Evolutionary conservation across 176 grass and related monocot genomes (phyloP).

Genomic region (Musa troglodytarum): DNA sequence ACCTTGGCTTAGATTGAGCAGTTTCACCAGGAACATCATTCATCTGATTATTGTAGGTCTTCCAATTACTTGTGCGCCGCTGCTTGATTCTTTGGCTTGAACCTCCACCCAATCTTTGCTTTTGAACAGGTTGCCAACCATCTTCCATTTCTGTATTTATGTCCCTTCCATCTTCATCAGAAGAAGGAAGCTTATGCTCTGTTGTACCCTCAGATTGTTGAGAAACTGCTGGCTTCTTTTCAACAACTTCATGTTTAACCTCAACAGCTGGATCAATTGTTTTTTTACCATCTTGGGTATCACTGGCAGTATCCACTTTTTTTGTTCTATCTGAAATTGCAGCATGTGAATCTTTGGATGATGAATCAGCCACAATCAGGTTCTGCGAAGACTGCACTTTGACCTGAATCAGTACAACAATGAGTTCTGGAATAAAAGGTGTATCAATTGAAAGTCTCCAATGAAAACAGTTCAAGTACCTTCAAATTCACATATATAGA

Average conservation of each 20-base stretch:
- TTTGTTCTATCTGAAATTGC: constrained; percentile 30
- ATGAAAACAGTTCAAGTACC: too few species aligned
- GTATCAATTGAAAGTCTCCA: too few species aligned
- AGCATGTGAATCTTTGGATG: constrained; percentile 49
- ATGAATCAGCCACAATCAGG: constrained; percentile 48
- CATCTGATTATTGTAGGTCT: constrained; percentile 35
- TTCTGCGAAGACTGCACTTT: constrained; percentile 52
- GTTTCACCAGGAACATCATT: constrained; percentile 44
- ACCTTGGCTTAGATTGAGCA: constrained; percentile 59
- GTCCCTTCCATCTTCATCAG: constrained; percentile 36
- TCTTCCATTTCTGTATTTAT: constrained; percentile 64
- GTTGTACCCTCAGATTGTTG: constrained; percentile 27
- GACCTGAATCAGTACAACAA: constrained; percentile 36
- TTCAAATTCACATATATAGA: too few species aligned
- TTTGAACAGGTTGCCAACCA: constrained; percentile 96
- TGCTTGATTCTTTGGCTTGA: constrained; percentile 73
- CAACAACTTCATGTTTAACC: constrained; percentile 34
- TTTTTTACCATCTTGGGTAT: constrained; percentile 29
- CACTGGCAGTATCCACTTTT: constrained; percentile 23
- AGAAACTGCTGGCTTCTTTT: constrained; percentile 33
- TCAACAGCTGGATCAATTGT: constrained; percentile 13
- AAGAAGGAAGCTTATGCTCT: constrained; percentile 42
- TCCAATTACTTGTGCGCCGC: constrained; percentile 36
- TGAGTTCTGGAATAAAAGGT: neutral
- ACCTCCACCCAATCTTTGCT: constrained; percentile 54